Percentiles rank a stretch among this genome's conserved stretches.
phyloP scores from a whole-genome alignment of 1,284 basidiomycete species.

The Prillingera fragicola region DNA sequence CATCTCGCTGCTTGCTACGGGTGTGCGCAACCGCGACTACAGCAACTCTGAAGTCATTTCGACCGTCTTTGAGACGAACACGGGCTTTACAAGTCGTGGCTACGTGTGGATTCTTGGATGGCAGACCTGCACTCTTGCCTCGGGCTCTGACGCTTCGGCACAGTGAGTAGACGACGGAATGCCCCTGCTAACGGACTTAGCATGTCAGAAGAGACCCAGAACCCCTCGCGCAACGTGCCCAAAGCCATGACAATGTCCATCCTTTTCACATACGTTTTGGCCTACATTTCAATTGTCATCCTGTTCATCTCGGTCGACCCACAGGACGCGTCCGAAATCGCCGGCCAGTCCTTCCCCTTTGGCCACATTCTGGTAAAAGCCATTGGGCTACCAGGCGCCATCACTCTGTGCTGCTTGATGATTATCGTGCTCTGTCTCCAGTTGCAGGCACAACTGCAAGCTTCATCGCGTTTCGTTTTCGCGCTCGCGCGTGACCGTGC shows the following conservation, averaged over 20 bases:
- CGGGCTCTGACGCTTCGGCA: constrained; percentile 39
- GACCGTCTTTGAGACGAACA: constrained; percentile 26
- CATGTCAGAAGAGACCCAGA: constrained; percentile 47
- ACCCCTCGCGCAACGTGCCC: constrained; percentile 45
- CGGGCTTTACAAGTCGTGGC: constrained; percentile 30
- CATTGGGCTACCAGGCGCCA: constrained; percentile 29
- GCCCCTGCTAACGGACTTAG: background rate
- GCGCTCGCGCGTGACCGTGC: constrained; percentile 46
- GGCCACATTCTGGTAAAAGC: constrained; percentile 41
- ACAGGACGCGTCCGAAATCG: constrained; percentile 24
- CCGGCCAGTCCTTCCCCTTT: constrained; percentile 35
- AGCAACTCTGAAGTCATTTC: constrained; percentile 9
- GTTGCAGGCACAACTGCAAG: constrained; percentile 44
- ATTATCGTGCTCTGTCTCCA: constrained; percentile 38
- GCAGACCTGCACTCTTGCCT: constrained; percentile 41
- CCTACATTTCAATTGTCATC: constrained; percentile 43
- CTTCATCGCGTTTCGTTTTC: constrained; percentile 46
- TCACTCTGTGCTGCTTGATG: constrained; percentile 29
- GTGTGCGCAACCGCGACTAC: constrained; percentile 17
- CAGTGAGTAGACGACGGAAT: constrained; percentile 18
- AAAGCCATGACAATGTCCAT: constrained; percentile 42
- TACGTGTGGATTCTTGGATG: constrained; percentile 45
- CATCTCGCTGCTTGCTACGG: constrained; percentile 35
- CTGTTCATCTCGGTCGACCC: constrained; percentile 39
- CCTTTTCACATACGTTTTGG: constrained; percentile 35